Conservation (phyloP, 2,329 filamentous ascomycete genomes). For the Aspergillus thermomutatus region DNA sequence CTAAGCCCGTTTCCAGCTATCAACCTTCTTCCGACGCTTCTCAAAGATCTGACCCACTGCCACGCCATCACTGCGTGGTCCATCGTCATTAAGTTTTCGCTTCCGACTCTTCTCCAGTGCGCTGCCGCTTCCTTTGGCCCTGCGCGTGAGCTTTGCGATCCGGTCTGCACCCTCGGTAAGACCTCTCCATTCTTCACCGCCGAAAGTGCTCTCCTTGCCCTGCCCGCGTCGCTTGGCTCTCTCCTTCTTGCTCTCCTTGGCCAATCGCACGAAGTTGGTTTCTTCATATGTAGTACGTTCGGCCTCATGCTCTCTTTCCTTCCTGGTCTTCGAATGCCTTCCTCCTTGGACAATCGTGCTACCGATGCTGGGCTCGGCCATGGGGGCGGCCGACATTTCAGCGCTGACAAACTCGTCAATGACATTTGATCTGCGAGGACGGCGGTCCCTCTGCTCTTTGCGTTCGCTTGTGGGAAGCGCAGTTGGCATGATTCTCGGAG, state of each 20-base stretch:
- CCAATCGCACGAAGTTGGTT: slow-evolving; percentile 82
- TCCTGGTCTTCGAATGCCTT: slow-evolving; percentile 71
- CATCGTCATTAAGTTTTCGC: slow-evolving; percentile 68
- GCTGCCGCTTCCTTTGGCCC: slow-evolving; percentile 56
- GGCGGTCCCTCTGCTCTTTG: slow-evolving; percentile 57
- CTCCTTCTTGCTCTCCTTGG: slow-evolving; percentile 85
- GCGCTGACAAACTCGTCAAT: slow-evolving; percentile 88
- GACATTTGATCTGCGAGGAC: slow-evolving; percentile 70
- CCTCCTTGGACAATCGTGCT: slow-evolving; percentile 80
- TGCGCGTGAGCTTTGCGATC: slow-evolving; percentile 76
- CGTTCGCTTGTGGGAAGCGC: slow-evolving; percentile 69
- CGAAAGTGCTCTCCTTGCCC: slow-evolving; percentile 60
- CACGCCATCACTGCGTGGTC: slow-evolving; percentile 60
- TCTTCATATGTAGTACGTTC: slow-evolving; percentile 88
- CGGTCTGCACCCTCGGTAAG: slow-evolving; percentile 82
- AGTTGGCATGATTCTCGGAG: slow-evolving; percentile 82
- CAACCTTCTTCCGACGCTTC: slow-evolving; percentile 44
- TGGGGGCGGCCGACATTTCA: slow-evolving; percentile 76
- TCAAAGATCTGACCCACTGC: slow-evolving; percentile 64
- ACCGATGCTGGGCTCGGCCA: slow-evolving; percentile 86
- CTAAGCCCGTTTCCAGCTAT: slow-evolving; percentile 36
- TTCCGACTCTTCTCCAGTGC: slow-evolving; percentile 82
- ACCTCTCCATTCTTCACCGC: slow-evolving; percentile 89
- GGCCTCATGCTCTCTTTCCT: slow-evolving; percentile 71
- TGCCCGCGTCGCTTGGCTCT: slow-evolving; percentile 57